Evolutionary conservation across 2,329 filamentous ascomycete species (phyloP).

Genomic region (Camillea tinctor): DNA sequence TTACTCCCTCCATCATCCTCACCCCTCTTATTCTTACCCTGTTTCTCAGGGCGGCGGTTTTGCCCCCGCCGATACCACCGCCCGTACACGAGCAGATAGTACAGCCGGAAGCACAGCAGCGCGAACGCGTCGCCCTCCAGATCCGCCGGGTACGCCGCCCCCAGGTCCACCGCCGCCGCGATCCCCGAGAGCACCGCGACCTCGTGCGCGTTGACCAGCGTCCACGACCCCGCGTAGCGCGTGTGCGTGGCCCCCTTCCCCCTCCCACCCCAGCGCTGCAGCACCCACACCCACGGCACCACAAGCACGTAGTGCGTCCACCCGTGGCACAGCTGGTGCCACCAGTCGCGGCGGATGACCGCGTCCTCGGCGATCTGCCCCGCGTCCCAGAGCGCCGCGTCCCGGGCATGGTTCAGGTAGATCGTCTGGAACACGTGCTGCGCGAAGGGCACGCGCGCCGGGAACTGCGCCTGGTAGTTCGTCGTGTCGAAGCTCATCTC

Average conservation of each 20-base stretch:
- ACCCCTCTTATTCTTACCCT: too few relatives aligned
- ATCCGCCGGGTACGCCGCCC: conserved; percentile 62
- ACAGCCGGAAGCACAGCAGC: conserved; percentile 58
- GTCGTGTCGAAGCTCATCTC: conserved; percentile 57
- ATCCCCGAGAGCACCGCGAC: conserved; percentile 67
- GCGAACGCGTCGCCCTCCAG: conserved; percentile 62
- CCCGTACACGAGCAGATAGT: conserved; percentile 60
- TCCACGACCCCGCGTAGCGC: conserved; percentile 63
- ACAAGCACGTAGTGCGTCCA: conserved; percentile 59
- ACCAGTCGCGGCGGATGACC: conserved; percentile 59
- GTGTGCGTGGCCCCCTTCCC: too few relatives aligned
- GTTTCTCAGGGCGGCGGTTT: too few relatives aligned
- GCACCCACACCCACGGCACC: conserved; percentile 65
- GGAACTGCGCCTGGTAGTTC: conserved; percentile 59
- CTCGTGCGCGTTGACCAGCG: conserved; percentile 66
- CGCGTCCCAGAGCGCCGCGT: conserved; percentile 52
- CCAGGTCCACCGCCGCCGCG: conserved; percentile 65
- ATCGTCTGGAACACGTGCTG: conserved; percentile 46
- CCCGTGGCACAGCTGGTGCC: conserved; percentile 60
- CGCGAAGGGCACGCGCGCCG: conserved; percentile 43
- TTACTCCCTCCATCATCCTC: conserved; percentile 16
- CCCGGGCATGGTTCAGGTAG: conserved; percentile 56
- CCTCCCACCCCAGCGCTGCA: conserved; percentile 59
- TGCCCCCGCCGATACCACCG: conserved; percentile 54
- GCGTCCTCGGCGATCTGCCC: conserved; percentile 52